Evolutionary conservation across 2,329 filamentous ascomycete species (phyloP), one percentile per base, ranked within the genome.

Genomic region (Reticulascus tulasneorum): DNA sequence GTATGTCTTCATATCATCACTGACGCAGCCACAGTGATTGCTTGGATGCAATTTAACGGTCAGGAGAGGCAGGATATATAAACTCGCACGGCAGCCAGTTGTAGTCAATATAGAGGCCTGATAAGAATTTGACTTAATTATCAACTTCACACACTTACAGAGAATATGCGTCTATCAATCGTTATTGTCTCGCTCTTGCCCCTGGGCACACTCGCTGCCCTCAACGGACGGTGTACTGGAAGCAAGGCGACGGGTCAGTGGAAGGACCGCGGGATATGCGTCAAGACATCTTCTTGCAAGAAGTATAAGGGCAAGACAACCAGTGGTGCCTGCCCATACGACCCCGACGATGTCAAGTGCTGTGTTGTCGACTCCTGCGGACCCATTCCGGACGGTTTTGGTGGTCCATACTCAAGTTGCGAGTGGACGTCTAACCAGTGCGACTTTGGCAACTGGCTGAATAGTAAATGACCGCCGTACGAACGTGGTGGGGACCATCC

Each of bases 221-320:
- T 39, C 13, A 34, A 39, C 20, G 37, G 37, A 20, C 37, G 30
- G 7, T 39, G 37, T 22, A 29, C 37, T 9, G 37, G 37, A 2
- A 23, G 19, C 26, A 13, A 17, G 20, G 37, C 37, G 9, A 34
- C 25, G 7, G 31, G 37, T 11, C n/a, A 17, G 7, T 39, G 37
- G 37, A 23, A 23, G 7, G 18, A 10, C 7, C 12, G 25, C 13
- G 37, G 37, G 20, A 39, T 39, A 17, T 39, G 37, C 31, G 26
- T 39, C 31, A 29, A 20, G 15, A 39, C 37, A 7, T 22, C 30
- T n/a, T 25, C 15, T 18, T 39, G 37, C 26, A 18, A n/a, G 13
- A 34, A 28, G 13, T 31, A 25, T 17, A 27, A 27, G 12, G 37
- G 37, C 9, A 29, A 9, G 7, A 29, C 23, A 13, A 39, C 20